Conservation (phyloP, 139 green algal genomes). For the Chlorella vulgaris region DNA sequence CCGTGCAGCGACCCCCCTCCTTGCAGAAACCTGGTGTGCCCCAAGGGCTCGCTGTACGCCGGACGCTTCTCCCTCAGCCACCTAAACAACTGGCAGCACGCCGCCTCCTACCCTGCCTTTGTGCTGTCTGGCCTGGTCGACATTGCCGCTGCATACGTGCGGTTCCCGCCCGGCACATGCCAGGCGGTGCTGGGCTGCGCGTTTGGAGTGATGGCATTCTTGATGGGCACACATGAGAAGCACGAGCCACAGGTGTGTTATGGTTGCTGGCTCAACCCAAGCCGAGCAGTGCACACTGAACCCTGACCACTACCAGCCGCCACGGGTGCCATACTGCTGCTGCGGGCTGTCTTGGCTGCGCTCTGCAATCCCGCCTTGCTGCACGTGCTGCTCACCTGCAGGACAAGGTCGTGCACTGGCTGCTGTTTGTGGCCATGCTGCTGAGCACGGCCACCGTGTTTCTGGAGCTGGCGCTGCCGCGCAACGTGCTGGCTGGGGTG, state of each 20-base stretch:
- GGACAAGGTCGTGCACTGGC: slow-evolving; percentile 51
- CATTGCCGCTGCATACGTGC: slow-evolving; percentile 20
- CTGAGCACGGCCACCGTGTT: slow-evolving; percentile 11
- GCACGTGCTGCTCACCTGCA: slow-evolving; percentile 29
- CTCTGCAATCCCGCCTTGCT: not conserved
- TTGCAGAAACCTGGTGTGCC: slow-evolving; percentile 38
- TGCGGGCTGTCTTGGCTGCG: too few relatives aligned
- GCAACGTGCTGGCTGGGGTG: slow-evolving; percentile 8
- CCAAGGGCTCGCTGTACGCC: slow-evolving; percentile 31
- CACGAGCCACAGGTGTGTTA: slow-evolving; percentile 22
- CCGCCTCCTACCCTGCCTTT: slow-evolving; percentile 44
- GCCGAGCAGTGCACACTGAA: not conserved
- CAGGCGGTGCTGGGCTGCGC: slow-evolving; percentile 37
- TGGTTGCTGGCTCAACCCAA: not conserved
- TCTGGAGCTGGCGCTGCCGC: slow-evolving; percentile 28
- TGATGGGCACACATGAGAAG: slow-evolving; percentile 56
- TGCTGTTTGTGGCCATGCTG: slow-evolving; percentile 52
- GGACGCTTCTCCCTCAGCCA: slow-evolving; percentile 41
- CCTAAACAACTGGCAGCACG: slow-evolving; percentile 53
- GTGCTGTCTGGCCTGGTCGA: slow-evolving; percentile 46
- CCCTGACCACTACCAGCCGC: too few relatives aligned
- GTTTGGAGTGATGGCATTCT: slow-evolving; percentile 36
- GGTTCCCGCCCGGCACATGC: slow-evolving; percentile 28
- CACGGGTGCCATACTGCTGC: too few relatives aligned
- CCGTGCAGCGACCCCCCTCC: too few relatives aligned